Percentiles rank a stretch among this genome's conserved stretches.
Conservation (phyloP, 2,329 filamentous ascomycete species). For the Dothideomycetidae sp. region DNA sequence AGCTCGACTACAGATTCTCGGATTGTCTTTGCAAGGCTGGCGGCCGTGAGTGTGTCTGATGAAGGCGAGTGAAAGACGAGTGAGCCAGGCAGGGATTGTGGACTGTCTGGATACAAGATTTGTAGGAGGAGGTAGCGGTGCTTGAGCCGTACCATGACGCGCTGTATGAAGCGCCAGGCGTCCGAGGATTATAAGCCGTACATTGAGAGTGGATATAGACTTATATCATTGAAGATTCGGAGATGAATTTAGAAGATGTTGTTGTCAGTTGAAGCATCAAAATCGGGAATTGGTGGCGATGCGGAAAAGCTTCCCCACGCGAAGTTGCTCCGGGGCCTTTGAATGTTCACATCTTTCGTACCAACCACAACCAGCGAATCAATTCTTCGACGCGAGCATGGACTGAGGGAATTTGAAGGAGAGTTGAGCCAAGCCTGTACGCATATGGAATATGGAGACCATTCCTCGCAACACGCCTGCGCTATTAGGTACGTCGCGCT, state of each 20-base stretch:
- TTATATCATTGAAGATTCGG: too few relatives aligned
- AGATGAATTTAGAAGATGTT: too few relatives aligned
- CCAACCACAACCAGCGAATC: too few relatives aligned
- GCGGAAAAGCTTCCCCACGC: too few relatives aligned
- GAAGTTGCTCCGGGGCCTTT: too few relatives aligned
- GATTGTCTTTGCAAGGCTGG: constrained; percentile 53
- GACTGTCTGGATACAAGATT: constrained; percentile 64
- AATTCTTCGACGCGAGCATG: too few relatives aligned
- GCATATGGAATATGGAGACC: constrained; percentile 23
- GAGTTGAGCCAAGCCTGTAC: not conserved
- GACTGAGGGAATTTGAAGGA: not conserved
- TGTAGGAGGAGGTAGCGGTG: constrained; percentile 91
- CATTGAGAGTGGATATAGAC: too few relatives aligned
- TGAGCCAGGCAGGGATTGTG: constrained; percentile 38
- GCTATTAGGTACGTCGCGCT: constrained; percentile 20
- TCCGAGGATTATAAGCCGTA: too few relatives aligned
- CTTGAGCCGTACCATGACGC: constrained; percentile 81
- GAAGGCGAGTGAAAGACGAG: constrained; percentile 70
- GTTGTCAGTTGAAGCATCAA: too few relatives aligned
- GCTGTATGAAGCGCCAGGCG: too few relatives aligned
- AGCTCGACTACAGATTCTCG: constrained; percentile 54
- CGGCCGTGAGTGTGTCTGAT: constrained; percentile 52
- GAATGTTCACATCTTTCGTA: too few relatives aligned
- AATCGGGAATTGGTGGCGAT: too few relatives aligned
- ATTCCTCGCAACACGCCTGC: constrained; percentile 29